Conservation (phyloP, 495 filamentous ascomycete species). For the Lindgomyces ingoldianus region DNA sequence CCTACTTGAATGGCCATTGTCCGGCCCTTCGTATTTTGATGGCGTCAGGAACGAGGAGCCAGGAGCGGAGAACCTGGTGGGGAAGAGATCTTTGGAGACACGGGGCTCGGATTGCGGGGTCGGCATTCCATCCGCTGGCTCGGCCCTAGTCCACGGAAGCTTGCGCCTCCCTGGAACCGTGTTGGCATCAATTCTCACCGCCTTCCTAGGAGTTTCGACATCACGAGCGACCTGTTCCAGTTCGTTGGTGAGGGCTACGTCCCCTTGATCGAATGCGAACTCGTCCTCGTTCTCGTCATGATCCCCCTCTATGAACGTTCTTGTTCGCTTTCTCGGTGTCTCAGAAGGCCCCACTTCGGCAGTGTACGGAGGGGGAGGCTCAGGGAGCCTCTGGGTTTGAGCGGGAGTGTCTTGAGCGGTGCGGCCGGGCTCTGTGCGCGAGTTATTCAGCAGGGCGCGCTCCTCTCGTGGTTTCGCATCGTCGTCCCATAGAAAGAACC, state of each 20-base stretch:
- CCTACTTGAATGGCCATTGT: too few relatives aligned
- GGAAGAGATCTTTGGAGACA: conserved; percentile 22
- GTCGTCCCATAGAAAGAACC: conserved; percentile 72
- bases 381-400: conserved; percentile 7
- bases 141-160: conserved; percentile 44
- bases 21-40: too few relatives aligned
- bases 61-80: conserved; percentile 39
- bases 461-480: conserved; percentile 61
- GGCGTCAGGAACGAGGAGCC: conserved; percentile 24
- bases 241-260: conserved; percentile 8
- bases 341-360: conserved; percentile 18
- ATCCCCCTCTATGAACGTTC: neutral
- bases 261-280: conserved; percentile 16
- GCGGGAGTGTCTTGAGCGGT: conserved; percentile 27
- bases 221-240: conserved; percentile 22
- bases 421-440: conserved; percentile 42
- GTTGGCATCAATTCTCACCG: conserved; percentile 47
- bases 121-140: conserved; percentile 32
- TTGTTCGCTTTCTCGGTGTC: conserved; percentile 20
- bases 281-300: conserved; percentile 18
- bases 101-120: conserved; percentile 30
- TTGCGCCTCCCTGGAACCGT: conserved; percentile 60
- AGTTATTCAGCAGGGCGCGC: conserved; percentile 54
- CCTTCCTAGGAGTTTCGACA: conserved; percentile 52
- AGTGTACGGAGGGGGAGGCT: conserved; percentile 28